Evolutionary conservation across 78 protist genomes (phyloP).

Genomic region (Dictyostelium discoideum): dicty_2.7 NC_007090.3:532001-532500

Average conservation of each 20-base stretch:
- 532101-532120: slow-evolving; percentile 10
- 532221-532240: slow-evolving; percentile 7
- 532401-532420: slow-evolving; percentile 54
- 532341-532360: slow-evolving; percentile 89
- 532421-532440: slow-evolving; percentile 25
- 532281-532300: slow-evolving; percentile 36
- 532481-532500: background rate
- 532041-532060: slow-evolving; percentile 13
- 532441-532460: background rate
- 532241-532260: slow-evolving; percentile 53
- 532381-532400: slow-evolving; percentile 87
- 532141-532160: background rate
- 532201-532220: background rate
- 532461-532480: too few relatives aligned
- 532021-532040: background rate
- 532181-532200: slow-evolving; percentile 15
- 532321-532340: slow-evolving; percentile 86
- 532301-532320: slow-evolving; percentile 82
- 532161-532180: slow-evolving; percentile 7
- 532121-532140: background rate
- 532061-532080: background rate
- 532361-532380: slow-evolving; percentile 85
- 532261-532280: slow-evolving; percentile 66
- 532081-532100: background rate
- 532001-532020: too few relatives aligned